A percentile compares a stretch with the other conserved stretches of the same genome.
Conservation (phyloP, 2,329 filamentous ascomycete genomes). For the Fonsecaea pedrosoi region DNA sequence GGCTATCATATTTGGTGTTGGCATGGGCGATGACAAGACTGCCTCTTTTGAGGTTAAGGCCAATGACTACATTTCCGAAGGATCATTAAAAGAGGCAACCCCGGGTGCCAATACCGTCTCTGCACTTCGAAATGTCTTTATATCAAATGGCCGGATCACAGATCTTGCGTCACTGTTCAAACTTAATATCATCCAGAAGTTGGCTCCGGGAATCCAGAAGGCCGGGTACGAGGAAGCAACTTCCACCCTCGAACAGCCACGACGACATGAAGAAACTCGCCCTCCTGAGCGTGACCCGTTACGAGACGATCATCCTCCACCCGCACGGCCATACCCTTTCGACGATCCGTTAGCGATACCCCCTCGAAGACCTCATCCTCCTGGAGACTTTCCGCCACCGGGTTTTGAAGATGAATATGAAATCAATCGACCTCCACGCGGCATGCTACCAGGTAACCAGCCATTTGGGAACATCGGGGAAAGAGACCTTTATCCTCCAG, state of each 20-base stretch:
- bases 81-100: conserved; percentile 61
- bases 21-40: conserved; percentile 79
- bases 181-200: conserved; percentile 79
- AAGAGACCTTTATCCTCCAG: conserved; percentile 85
- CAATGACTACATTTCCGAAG: conserved; percentile 75
- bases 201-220: conserved; percentile 77
- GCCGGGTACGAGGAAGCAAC: conserved; percentile 74
- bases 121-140: conserved; percentile 68
- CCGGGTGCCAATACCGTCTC: conserved; percentile 40
- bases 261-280: conserved; percentile 52
- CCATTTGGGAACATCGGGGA: conserved; percentile 71
- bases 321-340: conserved; percentile 72
- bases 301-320: conserved; percentile 62
- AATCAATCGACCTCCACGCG: conserved; percentile 71
- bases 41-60: conserved; percentile 75
- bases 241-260: conserved; percentile 45
- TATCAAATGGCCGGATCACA: conserved; percentile 71
- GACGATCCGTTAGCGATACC: conserved; percentile 68
- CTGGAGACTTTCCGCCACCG: conserved; percentile 79
- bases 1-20: conserved; percentile 81
- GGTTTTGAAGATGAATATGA: conserved; percentile 94
- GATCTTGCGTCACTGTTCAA: conserved; percentile 77
- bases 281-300: conserved; percentile 55
- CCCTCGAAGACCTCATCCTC: conserved; percentile 69
- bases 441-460: conserved; percentile 47